These are phyloP conservation scores for Pseudonitzschia delicatissima DNA, from an alignment of 108 stramenopile genomes.

Conservation along the genomic window DNA sequence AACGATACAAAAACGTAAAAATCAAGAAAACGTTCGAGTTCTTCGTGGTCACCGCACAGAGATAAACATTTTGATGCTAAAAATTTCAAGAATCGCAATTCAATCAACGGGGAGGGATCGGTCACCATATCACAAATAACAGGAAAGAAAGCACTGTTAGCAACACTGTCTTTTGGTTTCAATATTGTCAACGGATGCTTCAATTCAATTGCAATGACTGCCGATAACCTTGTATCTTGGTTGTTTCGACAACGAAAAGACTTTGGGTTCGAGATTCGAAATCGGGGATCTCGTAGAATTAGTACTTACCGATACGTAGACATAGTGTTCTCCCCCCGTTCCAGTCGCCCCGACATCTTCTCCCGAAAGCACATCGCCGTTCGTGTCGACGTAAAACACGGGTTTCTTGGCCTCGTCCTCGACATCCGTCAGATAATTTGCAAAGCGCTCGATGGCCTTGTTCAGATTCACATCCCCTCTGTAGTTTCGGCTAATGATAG, in stretches of 20 bases:
- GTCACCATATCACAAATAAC: too few relatives aligned
- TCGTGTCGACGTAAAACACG: conserved; percentile 71
- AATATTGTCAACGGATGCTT: not conserved
- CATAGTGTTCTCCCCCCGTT: conserved; percentile 73
- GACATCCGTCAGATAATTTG: conserved; percentile 69
- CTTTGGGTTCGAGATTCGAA: not conserved
- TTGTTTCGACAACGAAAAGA: not conserved
- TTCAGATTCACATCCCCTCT: conserved; percentile 94
- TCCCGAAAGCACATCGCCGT: conserved; percentile 52
- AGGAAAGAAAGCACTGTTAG: too few relatives aligned
- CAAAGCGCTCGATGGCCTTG: conserved; percentile 75
- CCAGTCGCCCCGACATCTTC: conserved; percentile 63
- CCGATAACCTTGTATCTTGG: not conserved
- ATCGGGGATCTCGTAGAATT: not conserved
- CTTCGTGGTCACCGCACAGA: conserved; percentile 93
- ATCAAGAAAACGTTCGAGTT: conserved; percentile 97
- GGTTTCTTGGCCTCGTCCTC: conserved; percentile 84
- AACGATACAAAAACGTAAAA: conserved; percentile 88
- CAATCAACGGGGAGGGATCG: not conserved
- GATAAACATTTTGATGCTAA: conserved; percentile 93
- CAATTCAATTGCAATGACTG: not conserved
- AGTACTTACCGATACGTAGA: conserved; percentile 80
- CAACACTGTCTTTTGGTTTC: too few relatives aligned
- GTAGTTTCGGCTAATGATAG: conserved; percentile 97
- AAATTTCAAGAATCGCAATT: not conserved